Conservation (phyloP, 257 asterid genomes). For the Nicotiana tomentosiformis region DNA sequence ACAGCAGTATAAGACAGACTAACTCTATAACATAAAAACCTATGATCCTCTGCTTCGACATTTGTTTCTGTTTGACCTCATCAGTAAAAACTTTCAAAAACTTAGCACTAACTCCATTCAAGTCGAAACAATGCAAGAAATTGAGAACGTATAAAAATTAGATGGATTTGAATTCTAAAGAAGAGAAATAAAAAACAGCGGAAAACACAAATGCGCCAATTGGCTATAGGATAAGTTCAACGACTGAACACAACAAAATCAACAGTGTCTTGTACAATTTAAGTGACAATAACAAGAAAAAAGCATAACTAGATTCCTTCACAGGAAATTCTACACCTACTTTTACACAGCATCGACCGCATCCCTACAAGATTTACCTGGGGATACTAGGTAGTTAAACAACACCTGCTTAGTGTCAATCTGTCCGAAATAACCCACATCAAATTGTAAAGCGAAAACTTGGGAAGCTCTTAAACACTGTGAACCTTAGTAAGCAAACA, state of each 20-base stretch:
- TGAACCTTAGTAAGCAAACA: neutral
- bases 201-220: neutral
- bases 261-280: neutral
- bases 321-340: neutral
- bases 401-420: conserved; percentile 27
- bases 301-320: neutral
- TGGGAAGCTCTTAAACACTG: neutral
- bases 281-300: neutral
- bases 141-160: neutral
- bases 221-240: neutral
- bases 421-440: conserved; percentile 28
- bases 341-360: neutral
- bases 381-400: conserved; percentile 24
- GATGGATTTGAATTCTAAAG: neutral
- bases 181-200: neutral
- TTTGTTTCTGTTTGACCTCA: neutral
- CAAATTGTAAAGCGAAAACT: neutral
- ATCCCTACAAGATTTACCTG: conserved; percentile 29
- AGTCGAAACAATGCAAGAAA: neutral
- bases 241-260: neutral
- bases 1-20: neutral
- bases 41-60: neutral
- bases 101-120: neutral
- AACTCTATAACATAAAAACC: neutral
- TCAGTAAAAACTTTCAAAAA: neutral